Percentiles rank a stretch among this genome's conserved stretches.
Evolutionary conservation across 441 rosid species (phyloP).

Genomic region (Populus trichocarpa): DNA sequence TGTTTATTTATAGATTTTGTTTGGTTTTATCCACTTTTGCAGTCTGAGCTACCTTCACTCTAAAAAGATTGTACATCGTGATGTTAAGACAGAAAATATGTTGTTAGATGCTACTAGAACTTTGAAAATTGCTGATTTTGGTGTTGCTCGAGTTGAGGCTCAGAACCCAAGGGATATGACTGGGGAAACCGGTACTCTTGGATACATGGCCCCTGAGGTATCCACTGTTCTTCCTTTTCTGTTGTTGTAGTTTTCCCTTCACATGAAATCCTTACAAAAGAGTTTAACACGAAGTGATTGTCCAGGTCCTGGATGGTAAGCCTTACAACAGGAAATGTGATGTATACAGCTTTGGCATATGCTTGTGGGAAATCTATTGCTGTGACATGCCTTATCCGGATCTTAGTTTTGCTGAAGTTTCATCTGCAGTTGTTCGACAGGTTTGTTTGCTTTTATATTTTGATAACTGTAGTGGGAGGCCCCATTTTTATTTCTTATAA

Average conservation of each 20-base stretch:
- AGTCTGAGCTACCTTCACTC: slow-evolving; percentile 86
- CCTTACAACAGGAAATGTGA: slow-evolving; percentile 89
- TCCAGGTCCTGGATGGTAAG: slow-evolving; percentile 69
- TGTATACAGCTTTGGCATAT: slow-evolving; percentile 82
- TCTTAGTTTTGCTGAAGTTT: slow-evolving; percentile 65
- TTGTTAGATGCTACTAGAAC: no score
- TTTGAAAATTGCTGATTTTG: no score
- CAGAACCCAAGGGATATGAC: no score
- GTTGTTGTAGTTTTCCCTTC: not conserved
- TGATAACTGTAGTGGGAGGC: not conserved
- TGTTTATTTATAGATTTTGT: not conserved
- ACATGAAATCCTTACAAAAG: not conserved
- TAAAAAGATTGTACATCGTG: slow-evolving; percentile 77
- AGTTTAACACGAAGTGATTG: not conserved
- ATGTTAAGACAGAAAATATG: slow-evolving; percentile 26
- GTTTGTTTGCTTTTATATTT: slow-evolving; percentile 24
- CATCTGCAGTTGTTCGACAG: slow-evolving; percentile 76
- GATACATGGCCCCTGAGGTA: slow-evolving; percentile 98
- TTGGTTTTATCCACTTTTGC: not conserved
- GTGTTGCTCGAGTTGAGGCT: no score
- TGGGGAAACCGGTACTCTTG: slow-evolving; percentile 19
- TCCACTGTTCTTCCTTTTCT: not conserved
- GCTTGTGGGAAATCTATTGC: slow-evolving; percentile 88
- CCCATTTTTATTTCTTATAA: not conserved
- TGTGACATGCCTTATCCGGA: slow-evolving; percentile 85